A percentile compares a stretch with the other conserved stretches of the same genome.
Conservation (phyloP, 345 rosid genomes). For the rapeseed (Brassica napus) region DNA sequence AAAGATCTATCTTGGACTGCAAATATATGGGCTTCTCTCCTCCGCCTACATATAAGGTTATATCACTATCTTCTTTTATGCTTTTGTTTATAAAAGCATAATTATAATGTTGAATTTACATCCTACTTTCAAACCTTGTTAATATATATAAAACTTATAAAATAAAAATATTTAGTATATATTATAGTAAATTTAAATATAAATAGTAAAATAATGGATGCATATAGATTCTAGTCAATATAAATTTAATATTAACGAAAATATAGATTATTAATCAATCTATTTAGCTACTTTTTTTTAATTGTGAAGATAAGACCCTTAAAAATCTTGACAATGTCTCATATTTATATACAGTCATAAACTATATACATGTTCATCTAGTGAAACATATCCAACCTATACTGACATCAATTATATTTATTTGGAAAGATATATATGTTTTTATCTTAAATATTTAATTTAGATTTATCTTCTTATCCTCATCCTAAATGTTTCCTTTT, state of each 20-base stretch:
- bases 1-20: not conserved
- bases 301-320: not conserved
- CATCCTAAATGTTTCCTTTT: not conserved
- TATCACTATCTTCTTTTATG: too few species aligned
- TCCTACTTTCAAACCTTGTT: not conserved
- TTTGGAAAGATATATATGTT: not conserved
- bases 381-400: conserved; percentile 7
- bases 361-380: not conserved
- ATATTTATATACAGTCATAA: not conserved
- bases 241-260: not conserved
- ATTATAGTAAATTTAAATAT: too few species aligned
- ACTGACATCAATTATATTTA: conserved; percentile 3
- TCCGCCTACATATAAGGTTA: not conserved
- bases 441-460: not conserved
- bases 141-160: too few species aligned
- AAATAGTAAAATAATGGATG: too few species aligned
- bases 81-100: not conserved
- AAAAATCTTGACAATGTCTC: not conserved
- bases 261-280: not conserved
- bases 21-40: not conserved
- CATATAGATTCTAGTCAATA: not conserved
- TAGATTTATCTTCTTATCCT: not conserved
- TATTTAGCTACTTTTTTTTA: not conserved
- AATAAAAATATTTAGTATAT: too few species aligned
- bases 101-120: not conserved